These are phyloP conservation scores for Fusarium luffae DNA, from an alignment of 2,329 filamentous ascomycete species.

Conservation along the genomic window DNA sequence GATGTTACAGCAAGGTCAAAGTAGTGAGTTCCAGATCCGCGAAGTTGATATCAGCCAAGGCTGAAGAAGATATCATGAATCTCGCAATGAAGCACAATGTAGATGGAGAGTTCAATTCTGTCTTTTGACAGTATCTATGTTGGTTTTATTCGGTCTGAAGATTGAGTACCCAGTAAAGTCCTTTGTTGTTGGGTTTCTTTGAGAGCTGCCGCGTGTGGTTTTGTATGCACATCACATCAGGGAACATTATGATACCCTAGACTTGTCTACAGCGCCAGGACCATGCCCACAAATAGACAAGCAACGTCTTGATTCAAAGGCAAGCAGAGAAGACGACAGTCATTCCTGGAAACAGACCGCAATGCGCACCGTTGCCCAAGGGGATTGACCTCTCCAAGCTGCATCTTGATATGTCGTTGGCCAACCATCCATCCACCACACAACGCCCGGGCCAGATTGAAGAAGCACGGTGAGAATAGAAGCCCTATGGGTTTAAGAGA, in stretches of 20 bases:
- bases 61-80: not conserved
- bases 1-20: not conserved
- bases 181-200: slow-evolving; percentile 46
- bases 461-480: slow-evolving; percentile 31
- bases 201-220: slow-evolving; percentile 37
- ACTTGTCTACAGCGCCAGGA: slow-evolving; percentile 37
- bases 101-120: slow-evolving; percentile 20
- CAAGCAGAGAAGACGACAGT: slow-evolving; percentile 21
- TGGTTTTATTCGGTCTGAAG: slow-evolving; percentile 34
- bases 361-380: slow-evolving; percentile 36
- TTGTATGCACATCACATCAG: slow-evolving; percentile 33
- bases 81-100: slow-evolving; percentile 28
- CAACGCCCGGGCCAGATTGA: slow-evolving; percentile 34
- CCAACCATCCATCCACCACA: slow-evolving; percentile 24
- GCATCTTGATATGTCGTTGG: slow-evolving; percentile 45
- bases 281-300: slow-evolving; percentile 46
- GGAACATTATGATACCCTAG: slow-evolving; percentile 28
- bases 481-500: slow-evolving; percentile 28
- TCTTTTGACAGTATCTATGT: slow-evolving; percentile 39
- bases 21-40: not conserved
- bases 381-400: slow-evolving; percentile 39
- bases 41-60: not conserved
- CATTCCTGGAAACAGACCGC: slow-evolving; percentile 37
- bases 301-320: slow-evolving; percentile 40
- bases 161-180: slow-evolving; percentile 22